These are phyloP conservation scores for Emericellopsis atlantica DNA, from an alignment of 2,329 filamentous ascomycete genomes.

Conservation along the genomic window DNA sequence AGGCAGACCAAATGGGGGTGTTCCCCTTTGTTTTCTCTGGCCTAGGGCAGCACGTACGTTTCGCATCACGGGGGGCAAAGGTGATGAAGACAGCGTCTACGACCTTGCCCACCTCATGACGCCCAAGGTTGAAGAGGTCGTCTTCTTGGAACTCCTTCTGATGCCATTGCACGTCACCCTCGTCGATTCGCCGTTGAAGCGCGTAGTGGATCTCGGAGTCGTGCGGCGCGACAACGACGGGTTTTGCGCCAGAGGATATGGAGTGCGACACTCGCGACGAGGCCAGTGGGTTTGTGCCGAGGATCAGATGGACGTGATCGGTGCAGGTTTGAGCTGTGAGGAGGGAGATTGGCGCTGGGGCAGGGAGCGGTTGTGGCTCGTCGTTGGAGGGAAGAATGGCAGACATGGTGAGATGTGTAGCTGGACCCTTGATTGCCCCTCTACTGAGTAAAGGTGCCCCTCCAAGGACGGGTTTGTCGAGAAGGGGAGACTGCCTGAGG, in stretches of 20 bases:
- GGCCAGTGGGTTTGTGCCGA: constrained; percentile 82
- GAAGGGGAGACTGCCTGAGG: background rate
- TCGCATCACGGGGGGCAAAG: constrained; percentile 8
- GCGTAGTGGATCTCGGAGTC: constrained; percentile 41
- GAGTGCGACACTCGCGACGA: constrained; percentile 70
- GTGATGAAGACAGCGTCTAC: constrained; percentile 94
- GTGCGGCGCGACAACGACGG: constrained; percentile 61
- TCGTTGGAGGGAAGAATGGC: too few relatives aligned
- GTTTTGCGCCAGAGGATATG: constrained; percentile 67
- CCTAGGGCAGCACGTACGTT: background rate
- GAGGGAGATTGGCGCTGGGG: constrained; percentile 29
- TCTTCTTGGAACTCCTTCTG: constrained; percentile 53
- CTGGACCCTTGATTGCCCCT: constrained; percentile 2
- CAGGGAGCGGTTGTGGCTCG: constrained; percentile 37
- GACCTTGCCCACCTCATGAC: constrained; percentile 61
- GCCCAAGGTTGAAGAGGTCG: constrained; percentile 66
- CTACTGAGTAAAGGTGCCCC: background rate
- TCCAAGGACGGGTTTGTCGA: background rate
- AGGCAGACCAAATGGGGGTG: background rate
- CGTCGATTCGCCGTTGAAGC: constrained; percentile 51
- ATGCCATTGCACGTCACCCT: constrained; percentile 53
- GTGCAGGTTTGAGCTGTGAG: constrained; percentile 61
- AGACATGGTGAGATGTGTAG: constrained; percentile 20
- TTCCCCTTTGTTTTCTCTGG: background rate
- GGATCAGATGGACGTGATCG: constrained; percentile 66